Evolutionary conservation across 75 land plant species (phyloP).

Genomic region (Sequoia sempervirens): DNA sequence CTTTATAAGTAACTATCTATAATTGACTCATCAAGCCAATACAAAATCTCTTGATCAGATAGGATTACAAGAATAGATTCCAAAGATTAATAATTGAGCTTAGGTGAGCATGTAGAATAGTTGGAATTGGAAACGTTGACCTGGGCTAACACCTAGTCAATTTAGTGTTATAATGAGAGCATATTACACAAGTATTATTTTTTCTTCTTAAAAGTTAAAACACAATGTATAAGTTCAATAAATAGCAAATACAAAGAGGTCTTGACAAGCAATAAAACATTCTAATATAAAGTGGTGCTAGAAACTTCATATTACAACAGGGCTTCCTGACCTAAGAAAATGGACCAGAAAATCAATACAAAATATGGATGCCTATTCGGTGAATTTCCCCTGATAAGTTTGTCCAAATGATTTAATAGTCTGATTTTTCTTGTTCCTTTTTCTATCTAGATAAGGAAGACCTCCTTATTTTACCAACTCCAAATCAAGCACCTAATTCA

Average conservation of each 20-base stretch:
- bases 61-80: neutral
- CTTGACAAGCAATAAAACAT: neutral
- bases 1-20: neutral
- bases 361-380: neutral
- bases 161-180: neutral
- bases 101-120: neutral
- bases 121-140: neutral
- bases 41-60: neutral
- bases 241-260: neutral
- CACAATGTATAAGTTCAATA: neutral
- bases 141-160: neutral
- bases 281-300: neutral
- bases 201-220: neutral
- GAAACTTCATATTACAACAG: neutral
- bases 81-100: neutral
- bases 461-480: neutral
- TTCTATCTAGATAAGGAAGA: neutral
- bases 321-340: neutral
- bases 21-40: neutral
- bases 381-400: neutral
- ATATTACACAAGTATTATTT: neutral
- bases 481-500: neutral
- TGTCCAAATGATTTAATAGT: neutral
- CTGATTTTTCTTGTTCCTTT: neutral
- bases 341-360: neutral